Evolutionary conservation across 2,329 filamentous ascomycete species (phyloP).

Genomic region (Diaporthe sp.): DNA sequence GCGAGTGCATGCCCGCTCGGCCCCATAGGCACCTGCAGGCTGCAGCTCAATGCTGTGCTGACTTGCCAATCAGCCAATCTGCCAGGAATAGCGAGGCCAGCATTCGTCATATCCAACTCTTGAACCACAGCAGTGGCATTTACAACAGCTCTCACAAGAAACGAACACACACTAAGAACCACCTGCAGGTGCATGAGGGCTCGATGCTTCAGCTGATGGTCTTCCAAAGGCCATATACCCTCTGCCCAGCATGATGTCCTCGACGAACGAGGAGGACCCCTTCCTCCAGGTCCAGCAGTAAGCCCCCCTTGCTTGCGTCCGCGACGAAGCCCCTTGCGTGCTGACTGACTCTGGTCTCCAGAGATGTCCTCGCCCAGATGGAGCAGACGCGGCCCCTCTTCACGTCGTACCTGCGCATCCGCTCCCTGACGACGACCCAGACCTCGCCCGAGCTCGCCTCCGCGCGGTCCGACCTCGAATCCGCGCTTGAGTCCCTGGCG

Average conservation of each 20-base stretch:
- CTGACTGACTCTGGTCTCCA: conserved; percentile 54
- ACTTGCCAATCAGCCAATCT: not conserved
- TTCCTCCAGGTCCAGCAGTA: conserved; percentile 82
- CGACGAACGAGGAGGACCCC: conserved; percentile 76
- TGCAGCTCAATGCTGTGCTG: not conserved
- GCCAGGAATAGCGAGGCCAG: conserved; percentile 1
- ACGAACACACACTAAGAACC: not conserved
- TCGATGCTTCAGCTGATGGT: conserved; percentile 35
- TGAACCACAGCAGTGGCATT: not conserved
- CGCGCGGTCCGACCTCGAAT: conserved; percentile 78
- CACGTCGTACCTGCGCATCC: conserved; percentile 95
- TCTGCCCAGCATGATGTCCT: conserved; percentile 72
- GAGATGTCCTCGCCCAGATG: conserved; percentile 90
- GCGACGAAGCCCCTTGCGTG: not conserved
- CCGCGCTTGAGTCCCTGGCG: conserved; percentile 76
- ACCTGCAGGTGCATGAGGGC: not conserved
- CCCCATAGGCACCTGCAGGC: conserved; percentile 16
- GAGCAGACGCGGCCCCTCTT: conserved; percentile 87
- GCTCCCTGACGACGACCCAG: conserved; percentile 81
- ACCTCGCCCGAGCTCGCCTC: conserved; percentile 87
- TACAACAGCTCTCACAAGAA: not conserved
- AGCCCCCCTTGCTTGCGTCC: conserved; percentile 29
- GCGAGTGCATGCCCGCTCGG: not conserved
- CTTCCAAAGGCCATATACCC: conserved; percentile 11
- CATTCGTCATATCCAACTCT: conserved; percentile 3